Conservation (phyloP, 73 alveolate species). For the Breviolum minutum region DNA sequence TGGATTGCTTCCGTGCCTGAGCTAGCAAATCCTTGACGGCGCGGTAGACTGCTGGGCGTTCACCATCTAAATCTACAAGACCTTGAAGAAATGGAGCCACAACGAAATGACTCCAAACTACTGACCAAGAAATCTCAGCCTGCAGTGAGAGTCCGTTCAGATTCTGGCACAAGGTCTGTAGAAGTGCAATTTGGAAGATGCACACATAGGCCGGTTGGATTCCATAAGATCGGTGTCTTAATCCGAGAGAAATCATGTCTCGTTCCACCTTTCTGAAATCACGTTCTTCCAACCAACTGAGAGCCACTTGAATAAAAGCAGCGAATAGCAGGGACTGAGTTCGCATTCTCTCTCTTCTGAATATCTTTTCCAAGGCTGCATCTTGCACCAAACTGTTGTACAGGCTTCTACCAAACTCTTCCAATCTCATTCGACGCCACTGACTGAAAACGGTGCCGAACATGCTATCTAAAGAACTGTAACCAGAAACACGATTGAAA, state of each 20-base stretch:
- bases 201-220: constrained; percentile 56
- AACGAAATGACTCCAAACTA: constrained; percentile 73
- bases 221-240: constrained; percentile 42
- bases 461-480: constrained; percentile 65
- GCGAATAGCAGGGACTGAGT: constrained; percentile 74
- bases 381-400: constrained; percentile 32
- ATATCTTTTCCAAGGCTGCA: constrained; percentile 31
- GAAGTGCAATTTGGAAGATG: constrained; percentile 54
- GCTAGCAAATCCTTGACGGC: not conserved
- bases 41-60: not conserved
- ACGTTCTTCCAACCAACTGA: constrained; percentile 60
- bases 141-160: constrained; percentile 40
- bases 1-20: not conserved
- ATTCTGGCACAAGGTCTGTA: not conserved
- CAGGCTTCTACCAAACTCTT: constrained; percentile 59
- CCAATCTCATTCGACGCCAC: constrained; percentile 49
- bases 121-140: constrained; percentile 63
- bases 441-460: constrained; percentile 56
- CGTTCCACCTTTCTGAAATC: constrained; percentile 68
- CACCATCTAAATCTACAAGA: constrained; percentile 21
- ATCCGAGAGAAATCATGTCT: constrained; percentile 53
- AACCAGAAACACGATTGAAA: constrained; percentile 46
- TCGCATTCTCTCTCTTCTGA: constrained; percentile 25
- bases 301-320: constrained; percentile 72
- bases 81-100: constrained; percentile 45